Percentiles rank a stretch among this genome's conserved stretches.
Evolutionary conservation across 768 basidiomycete genomes (phyloP).

Genomic region (Mrakia frigida): DNA sequence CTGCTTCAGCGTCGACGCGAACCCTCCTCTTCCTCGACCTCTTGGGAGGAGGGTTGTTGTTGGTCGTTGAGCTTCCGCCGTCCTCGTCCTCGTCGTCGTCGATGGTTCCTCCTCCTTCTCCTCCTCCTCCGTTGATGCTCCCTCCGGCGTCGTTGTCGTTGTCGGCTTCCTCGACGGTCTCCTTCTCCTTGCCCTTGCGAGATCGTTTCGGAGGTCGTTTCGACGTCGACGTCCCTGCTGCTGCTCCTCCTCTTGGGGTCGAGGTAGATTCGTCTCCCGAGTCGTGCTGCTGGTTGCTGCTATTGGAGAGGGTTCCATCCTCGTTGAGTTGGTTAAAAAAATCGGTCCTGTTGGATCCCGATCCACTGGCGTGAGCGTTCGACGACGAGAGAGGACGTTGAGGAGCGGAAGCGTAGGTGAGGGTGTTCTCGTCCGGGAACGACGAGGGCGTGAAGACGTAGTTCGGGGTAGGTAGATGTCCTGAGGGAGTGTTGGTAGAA

Average conservation of each 20-base stretch:
- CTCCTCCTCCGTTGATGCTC: not conserved
- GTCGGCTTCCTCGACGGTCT: not conserved
- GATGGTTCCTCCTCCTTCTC: not conserved
- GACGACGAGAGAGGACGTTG: not conserved
- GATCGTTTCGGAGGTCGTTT: slow-evolving; percentile 6
- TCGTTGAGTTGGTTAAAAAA: not conserved
- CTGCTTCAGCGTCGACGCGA: no score
- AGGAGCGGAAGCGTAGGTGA: not conserved
- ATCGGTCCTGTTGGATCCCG: not conserved
- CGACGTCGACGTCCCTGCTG: not conserved
- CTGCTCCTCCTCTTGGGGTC: not conserved
- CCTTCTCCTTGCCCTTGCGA: slow-evolving; percentile 16
- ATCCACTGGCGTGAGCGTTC: slow-evolving; percentile 1
- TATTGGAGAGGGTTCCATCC: not conserved
- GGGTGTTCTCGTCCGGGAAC: not conserved
- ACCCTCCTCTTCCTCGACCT: no score
- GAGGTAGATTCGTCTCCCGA: not conserved
- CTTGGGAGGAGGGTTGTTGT: no score
- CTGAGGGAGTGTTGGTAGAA: not conserved
- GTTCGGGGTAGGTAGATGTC: slow-evolving; percentile 8
- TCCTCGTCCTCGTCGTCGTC: not conserved
- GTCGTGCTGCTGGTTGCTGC: not conserved
- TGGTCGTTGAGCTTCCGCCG: not conserved
- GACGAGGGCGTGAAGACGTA: slow-evolving; percentile 5
- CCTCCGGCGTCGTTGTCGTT: not conserved